Base-by-base conservation (phyloP, 495 filamentous ascomycete genomes). In the Xylaria nigripes region DNA sequence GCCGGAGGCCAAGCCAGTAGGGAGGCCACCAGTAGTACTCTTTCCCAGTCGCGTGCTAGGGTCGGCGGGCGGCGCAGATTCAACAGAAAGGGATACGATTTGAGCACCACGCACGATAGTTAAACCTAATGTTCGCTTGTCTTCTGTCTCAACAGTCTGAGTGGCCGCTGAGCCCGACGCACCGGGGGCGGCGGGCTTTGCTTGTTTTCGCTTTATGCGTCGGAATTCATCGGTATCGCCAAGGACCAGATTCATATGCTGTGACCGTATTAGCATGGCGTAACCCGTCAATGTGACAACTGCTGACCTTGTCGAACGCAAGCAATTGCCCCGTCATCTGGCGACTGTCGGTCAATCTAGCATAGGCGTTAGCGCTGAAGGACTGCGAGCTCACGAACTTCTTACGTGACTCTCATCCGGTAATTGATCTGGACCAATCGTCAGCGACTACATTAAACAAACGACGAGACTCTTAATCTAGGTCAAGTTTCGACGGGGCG, bases 201-300 rank as follows among this genome's bases (percentile, higher is more conserved):
- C 72, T 55, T 86, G 81, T 77, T 91, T 96, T 66, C 89, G 83
- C 76, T 93, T 95, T 55, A 92, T 88, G 61, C 87, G 86, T 63
- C 93, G 91, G 72, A 96, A 97, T 72, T 99, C 93, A 81, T 99
- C 93, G 65, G 94, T 96, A 66, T 99, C 93, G 67, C 92, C 94
- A 45, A 99, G 84, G 55, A 99, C 93, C 56, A 99, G 83, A 71
- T 99, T 99, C 94, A 97, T 96, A 70, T 97, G 93, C 89, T 96
- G 56, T 45, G 43, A 36, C 53, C 45, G 41, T 23, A 64, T 71
- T 55, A 72, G 61, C 51, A 40, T 24, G 12, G 23, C 3, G 2
- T n/a, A 9, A 9, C 22, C 2, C 10, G 19, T 19, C 6, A 8
- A 36, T 48, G 30, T 15, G 30, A 47, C 6, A 18, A 12, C 8